These are phyloP conservation scores for Selenicereus undatus DNA, from an alignment of 148 eudicot genomes.

Conservation along the genomic window DNA sequence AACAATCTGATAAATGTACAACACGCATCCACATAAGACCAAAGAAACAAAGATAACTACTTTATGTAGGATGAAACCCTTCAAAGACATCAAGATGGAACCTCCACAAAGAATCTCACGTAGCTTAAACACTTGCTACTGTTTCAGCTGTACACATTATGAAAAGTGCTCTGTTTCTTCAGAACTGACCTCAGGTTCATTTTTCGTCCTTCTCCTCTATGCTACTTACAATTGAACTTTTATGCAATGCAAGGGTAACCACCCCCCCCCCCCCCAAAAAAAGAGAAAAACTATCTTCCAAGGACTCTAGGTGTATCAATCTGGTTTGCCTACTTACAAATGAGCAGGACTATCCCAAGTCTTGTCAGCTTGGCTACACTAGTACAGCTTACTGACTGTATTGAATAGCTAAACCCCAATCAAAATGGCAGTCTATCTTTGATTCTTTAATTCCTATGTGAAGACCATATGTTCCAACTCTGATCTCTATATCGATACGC, in stretches of 20 bases:
- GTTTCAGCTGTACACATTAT: neutral
- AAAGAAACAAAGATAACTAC: no score
- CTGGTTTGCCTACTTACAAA: neutral
- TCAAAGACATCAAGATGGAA: no score
- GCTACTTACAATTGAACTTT: no score
- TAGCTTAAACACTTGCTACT: neutral
- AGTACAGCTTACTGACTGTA: neutral
- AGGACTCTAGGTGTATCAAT: no score
- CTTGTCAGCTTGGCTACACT: neutral
- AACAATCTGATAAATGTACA: no score
- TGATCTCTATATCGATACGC: neutral
- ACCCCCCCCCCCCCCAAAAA: no score
- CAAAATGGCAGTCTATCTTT: neutral
- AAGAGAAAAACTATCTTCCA: no score
- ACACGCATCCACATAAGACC: no score
- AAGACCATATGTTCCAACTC: neutral
- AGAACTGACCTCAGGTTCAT: neutral
- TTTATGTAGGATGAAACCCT: no score
- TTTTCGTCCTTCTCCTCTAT: no score
- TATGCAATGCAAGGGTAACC: no score
- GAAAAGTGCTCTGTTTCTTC: neutral
- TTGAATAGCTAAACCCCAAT: neutral
- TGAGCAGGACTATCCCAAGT: neutral
- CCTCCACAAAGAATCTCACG: neutral
- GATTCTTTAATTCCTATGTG: slow-evolving; percentile 10